phyloP scores from a whole-genome alignment of 306 rosid genomes.

The Ormosia semicastrata region DNA sequence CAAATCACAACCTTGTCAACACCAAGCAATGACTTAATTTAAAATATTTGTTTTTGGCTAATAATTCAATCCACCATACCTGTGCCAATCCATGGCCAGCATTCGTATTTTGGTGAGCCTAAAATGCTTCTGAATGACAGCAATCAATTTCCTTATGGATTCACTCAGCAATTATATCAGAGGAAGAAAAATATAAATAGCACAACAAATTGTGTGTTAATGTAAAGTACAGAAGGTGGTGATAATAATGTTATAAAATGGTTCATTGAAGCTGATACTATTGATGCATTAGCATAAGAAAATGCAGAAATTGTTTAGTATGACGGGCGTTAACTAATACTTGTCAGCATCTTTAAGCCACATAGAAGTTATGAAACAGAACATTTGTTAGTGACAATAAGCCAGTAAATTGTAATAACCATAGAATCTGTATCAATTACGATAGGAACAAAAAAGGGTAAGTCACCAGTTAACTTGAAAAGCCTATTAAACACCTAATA shows the following conservation, averaged over 20 bases:
- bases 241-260: no score
- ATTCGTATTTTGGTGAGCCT: no score
- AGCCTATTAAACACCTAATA: neutral
- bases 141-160: neutral
- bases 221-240: neutral
- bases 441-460: neutral
- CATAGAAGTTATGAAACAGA: no score
- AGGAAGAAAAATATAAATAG: no score
- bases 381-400: neutral
- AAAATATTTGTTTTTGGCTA: neutral
- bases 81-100: neutral
- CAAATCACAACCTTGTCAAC: neutral
- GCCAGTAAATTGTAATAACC: neutral
- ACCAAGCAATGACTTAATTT: constrained; percentile 5
- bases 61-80: neutral
- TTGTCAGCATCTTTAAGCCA: neutral
- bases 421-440: neutral
- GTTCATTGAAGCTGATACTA: no score
- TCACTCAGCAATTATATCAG: neutral
- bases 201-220: neutral
- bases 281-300: neutral
- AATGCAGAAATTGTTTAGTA: neutral
- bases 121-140: neutral
- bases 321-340: neutral
- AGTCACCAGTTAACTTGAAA: neutral